Percentiles rank a stretch among this genome's conserved stretches.
Conservation (phyloP, 2,329 filamentous ascomycete genomes). For the Bisporella sp. region DNA sequence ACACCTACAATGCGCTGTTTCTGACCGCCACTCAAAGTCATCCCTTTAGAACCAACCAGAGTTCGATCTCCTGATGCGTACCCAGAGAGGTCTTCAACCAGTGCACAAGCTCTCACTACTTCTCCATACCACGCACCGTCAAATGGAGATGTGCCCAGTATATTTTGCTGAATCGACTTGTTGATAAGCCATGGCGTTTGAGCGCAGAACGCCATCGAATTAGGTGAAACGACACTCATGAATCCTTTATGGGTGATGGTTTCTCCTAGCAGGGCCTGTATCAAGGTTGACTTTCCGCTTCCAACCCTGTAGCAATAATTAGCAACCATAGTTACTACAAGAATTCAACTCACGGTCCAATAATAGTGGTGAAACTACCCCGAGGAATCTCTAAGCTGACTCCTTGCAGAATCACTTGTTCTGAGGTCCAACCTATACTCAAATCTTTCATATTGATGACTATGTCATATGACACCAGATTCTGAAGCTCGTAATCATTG, state of each 20-base stretch:
- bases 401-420: no score
- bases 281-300: constrained; percentile 21
- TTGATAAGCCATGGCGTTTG: constrained; percentile 40
- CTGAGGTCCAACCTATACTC: no score
- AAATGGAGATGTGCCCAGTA: constrained; percentile 32
- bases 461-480: no score
- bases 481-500: no score
- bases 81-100: constrained; percentile 46
- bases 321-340: no score
- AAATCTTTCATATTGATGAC: no score
- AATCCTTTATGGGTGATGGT: constrained; percentile 14
- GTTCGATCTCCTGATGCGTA: constrained; percentile 22
- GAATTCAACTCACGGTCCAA: constrained; percentile 14
- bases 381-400: no score
- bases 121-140: constrained; percentile 53
- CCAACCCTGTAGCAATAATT: constrained; percentile 10
- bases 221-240: constrained; percentile 10
- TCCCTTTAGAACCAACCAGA: constrained; percentile 23
- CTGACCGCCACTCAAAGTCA: constrained; percentile 24
- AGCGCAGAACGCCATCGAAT: constrained; percentile 32
- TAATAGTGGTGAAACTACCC: constrained; percentile 10
- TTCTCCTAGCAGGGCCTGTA: constrained; percentile 19
- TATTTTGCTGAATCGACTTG: constrained; percentile 31
- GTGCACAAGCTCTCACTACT: constrained; percentile 58
- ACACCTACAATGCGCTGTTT: constrained; percentile 16